phyloP scores from a whole-genome alignment of 108 stramenopile genomes.

The Epithemia pelagica region DNA sequence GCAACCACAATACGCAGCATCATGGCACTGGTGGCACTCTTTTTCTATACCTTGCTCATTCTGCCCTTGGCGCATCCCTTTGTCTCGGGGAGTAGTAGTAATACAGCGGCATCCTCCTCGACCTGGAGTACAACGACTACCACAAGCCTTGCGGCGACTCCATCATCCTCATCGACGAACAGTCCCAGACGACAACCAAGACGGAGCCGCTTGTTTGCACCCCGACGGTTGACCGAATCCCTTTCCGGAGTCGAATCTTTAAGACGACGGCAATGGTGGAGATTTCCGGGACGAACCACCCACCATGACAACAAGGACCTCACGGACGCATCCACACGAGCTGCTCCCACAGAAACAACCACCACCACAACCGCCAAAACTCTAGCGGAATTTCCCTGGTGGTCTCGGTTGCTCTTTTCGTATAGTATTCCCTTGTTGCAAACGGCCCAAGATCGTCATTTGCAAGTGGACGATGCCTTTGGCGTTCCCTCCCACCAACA shows the following conservation, averaged over 20 bases:
- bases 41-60: neutral
- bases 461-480: slow-evolving; percentile 58
- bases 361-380: slow-evolving; percentile 38
- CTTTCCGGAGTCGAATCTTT: neutral
- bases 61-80: slow-evolving; percentile 2
- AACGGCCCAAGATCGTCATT: slow-evolving; percentile 31
- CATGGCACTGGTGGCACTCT: slow-evolving; percentile 1
- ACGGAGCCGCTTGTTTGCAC: neutral
- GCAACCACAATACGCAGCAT: no score
- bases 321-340: neutral
- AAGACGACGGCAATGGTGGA: neutral
- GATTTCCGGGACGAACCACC: neutral
- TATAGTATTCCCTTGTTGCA: slow-evolving; percentile 56
- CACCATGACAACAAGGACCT: neutral
- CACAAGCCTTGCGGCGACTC: neutral
- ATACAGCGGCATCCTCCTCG: neutral
- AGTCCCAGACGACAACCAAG: neutral
- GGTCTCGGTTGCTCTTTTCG: slow-evolving; percentile 41
- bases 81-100: neutral
- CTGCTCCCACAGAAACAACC: slow-evolving; percentile 2
- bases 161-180: neutral
- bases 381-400: slow-evolving; percentile 20
- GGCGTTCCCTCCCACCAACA: slow-evolving; percentile 18
- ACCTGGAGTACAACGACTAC: neutral
- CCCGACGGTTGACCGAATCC: neutral